Base-by-base conservation (phyloP, 2,329 filamentous ascomycete species). In the Paracamarosporium sp. region DNA sequence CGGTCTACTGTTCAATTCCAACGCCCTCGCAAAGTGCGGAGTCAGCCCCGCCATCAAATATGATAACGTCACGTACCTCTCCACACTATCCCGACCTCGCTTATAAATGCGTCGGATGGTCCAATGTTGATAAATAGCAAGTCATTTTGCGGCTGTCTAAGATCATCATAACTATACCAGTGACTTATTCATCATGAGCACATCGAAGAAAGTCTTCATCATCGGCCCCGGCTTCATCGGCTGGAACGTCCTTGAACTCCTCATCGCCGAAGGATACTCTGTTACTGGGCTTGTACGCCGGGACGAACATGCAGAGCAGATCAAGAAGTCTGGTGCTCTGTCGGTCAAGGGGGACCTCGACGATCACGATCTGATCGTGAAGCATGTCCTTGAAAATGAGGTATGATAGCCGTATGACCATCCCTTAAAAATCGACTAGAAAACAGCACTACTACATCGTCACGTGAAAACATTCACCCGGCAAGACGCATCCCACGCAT, bases 191-290 rank as follows among this genome's bases (percentile, higher is more conserved):
- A 57, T 1, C 43, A 57, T 53, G 55, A 28, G n/a, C 35, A 38
- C 50, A 25, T 17, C 48, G 5, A 61, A 59, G 27, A 74, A 64
- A 12, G 77, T 81, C 40, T 77, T 82, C 65, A 72, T 82, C 51
- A 64, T 83, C 43, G 80, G 80, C 11, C 78, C 80, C 11, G 80
- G 80, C 58, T 82, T 77, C 71, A 81, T 83, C 54, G 82, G 81
- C 40, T 78, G 78, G 66, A 78, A 81, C 27, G 73, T 84, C 36
- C 70, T 83, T 24, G 77, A 81, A 5, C 67, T 79, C 6, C 74
- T 84, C 15, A 62, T 80, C 38, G 64, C 66, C 45, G 77, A 81
- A 53, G 69, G 73, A 17, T 81, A 82, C 63, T 58, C 63, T 1
- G 76, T 84, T 28, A 81, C 79, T 0, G 76, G 72, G 1, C 73